Evolutionary conservation across 768 basidiomycete species (phyloP).

Genomic region (Hortiboletus campestris): DNA sequence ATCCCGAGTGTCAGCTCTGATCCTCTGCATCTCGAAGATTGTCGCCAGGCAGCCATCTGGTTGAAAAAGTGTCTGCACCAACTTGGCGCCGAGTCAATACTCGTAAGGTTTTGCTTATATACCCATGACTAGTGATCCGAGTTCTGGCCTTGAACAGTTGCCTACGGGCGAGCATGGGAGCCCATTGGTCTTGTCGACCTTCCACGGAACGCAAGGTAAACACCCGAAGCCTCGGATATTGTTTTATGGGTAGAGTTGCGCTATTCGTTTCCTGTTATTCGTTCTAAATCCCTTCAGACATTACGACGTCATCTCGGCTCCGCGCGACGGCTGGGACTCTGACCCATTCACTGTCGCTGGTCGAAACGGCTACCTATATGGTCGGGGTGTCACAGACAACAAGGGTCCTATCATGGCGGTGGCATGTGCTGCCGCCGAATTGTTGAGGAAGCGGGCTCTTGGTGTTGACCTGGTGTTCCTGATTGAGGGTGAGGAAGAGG

Average conservation of each 20-base stretch:
- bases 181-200: constrained; percentile 88
- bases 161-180: constrained; percentile 74
- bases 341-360: constrained; percentile 83
- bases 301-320: constrained; percentile 94
- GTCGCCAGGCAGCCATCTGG: constrained; percentile 92
- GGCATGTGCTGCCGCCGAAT: constrained; percentile 83
- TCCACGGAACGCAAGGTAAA: constrained; percentile 64
- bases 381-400: constrained; percentile 90
- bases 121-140: neutral
- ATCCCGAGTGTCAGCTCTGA: constrained; percentile 82
- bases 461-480: constrained; percentile 87
- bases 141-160: constrained; percentile 44
- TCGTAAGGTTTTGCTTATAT: constrained; percentile 46
- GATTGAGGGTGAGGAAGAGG: constrained; percentile 96
- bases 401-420: constrained; percentile 93
- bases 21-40: constrained; percentile 72
- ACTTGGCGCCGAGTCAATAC: constrained; percentile 77
- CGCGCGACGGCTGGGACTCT: constrained; percentile 69
- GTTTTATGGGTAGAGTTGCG: constrained; percentile 74
- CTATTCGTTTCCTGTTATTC: neutral
- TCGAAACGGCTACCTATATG: constrained; percentile 86
- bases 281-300: constrained; percentile 50
- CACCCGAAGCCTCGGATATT: constrained; percentile 68
- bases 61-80: constrained; percentile 84
- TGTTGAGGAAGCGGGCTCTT: constrained; percentile 69